These are phyloP conservation scores for Pittosporum tobira DNA, from an alignment of 129 eudicot genomes.

Conservation along the genomic window DNA sequence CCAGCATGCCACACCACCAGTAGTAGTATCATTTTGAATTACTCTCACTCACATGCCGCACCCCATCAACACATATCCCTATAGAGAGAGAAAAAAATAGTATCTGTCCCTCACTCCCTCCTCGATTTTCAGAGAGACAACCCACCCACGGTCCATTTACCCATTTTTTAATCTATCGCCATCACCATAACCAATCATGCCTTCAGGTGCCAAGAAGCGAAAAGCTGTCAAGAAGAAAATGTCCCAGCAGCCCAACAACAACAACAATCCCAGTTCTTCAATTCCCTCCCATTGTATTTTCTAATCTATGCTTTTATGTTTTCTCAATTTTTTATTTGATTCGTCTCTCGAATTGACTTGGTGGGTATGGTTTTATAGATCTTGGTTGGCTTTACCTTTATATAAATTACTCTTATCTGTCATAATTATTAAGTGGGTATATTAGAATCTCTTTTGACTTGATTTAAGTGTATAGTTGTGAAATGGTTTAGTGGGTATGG, in stretches of 20 bases:
- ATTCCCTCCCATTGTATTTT: conserved; percentile 33
- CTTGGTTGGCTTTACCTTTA: not conserved
- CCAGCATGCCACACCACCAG: conserved; percentile 1
- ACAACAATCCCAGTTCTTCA: conserved; percentile 11
- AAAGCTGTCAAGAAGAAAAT: conserved; percentile 88
- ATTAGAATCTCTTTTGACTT: not conserved
- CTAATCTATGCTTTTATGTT: not conserved
- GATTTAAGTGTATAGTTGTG: not conserved
- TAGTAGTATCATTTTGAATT: not conserved
- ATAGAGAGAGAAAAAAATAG: conserved; percentile 4
- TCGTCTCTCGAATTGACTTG: conserved; percentile 4
- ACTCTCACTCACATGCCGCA: conserved; percentile 17
- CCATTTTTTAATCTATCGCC: conserved; percentile 13
- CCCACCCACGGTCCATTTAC: conserved; percentile 9
- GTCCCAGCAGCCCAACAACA: conserved; percentile 23
- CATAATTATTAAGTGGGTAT: not conserved
- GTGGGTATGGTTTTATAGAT: conserved; percentile 26
- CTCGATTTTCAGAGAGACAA: conserved; percentile 24
- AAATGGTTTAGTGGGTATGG: not conserved
- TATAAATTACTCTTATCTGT: not conserved
- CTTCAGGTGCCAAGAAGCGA: conserved; percentile 90
- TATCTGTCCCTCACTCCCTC: too few species aligned
- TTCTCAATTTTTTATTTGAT: conserved; percentile 8
- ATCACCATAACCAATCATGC: conserved; percentile 55
- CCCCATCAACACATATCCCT: too few species aligned